Percentiles rank a stretch among this genome's conserved stretches.
Conservation (phyloP, 495 filamentous ascomycete species). For the Entonaema liquescens region DNA sequence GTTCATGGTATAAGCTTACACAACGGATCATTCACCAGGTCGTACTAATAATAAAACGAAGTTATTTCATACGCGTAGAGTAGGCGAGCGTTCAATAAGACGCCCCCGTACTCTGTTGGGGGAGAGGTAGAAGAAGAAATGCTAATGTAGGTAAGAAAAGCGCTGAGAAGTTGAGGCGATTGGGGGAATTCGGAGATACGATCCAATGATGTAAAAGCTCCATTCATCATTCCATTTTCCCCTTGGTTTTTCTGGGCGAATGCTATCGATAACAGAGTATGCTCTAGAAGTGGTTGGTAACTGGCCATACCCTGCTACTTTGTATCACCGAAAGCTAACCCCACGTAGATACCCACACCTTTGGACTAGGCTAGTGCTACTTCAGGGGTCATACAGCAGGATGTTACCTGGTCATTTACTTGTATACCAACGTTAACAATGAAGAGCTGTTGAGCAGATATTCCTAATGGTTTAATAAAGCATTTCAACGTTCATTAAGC, state of each 20-base stretch:
- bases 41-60: neutral
- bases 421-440: too few relatives aligned
- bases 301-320: neutral
- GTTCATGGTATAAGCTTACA: neutral
- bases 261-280: constrained; percentile 21
- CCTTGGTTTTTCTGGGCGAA: constrained; percentile 10
- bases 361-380: neutral
- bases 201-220: constrained; percentile 35
- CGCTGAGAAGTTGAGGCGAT: constrained; percentile 19
- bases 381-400: neutral
- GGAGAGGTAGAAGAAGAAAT: neutral
- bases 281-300: constrained; percentile 3
- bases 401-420: neutral
- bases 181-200: constrained; percentile 35
- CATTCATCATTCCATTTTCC: constrained; percentile 22
- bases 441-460: neutral
- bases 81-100: neutral
- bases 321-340: constrained; percentile 8
- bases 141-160: constrained; percentile 10
- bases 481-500: neutral
- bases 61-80: neutral
- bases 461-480: neutral
- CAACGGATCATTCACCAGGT: neutral
- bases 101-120: neutral
- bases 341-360: neutral